phyloP scores from a whole-genome alignment of 2,329 filamentous ascomycete species.

The Xylariaceae sp. region DNA sequence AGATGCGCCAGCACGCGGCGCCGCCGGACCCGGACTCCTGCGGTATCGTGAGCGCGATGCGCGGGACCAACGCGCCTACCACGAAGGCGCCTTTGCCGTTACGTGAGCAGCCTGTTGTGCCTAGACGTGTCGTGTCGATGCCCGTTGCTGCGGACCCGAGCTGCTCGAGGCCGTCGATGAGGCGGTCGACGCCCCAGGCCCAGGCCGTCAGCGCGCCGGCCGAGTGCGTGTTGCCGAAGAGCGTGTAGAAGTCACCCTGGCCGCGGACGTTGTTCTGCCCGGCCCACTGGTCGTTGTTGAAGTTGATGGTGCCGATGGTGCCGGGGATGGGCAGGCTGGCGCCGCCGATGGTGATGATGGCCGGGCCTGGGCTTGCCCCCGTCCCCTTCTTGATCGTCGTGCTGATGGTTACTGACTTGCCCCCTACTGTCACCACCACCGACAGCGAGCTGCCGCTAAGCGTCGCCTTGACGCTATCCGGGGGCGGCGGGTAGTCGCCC shows the following conservation, averaged over 20 bases:
- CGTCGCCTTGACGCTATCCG: conserved; percentile 44
- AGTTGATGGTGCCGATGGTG: conserved; percentile 53
- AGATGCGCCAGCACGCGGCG: conserved; percentile 58
- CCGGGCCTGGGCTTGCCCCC: conserved; percentile 48
- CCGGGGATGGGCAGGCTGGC: conserved; percentile 52
- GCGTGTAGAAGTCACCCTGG: conserved; percentile 54
- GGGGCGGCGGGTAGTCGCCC: conserved; percentile 44
- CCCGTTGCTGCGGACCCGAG: conserved; percentile 41
- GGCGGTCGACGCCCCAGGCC: conserved; percentile 59
- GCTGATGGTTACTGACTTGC: conserved; percentile 44
- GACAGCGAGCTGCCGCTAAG: conserved; percentile 41
- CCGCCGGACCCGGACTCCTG: conserved; percentile 61
- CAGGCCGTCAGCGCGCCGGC: conserved; percentile 58
- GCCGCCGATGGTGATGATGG: conserved; percentile 54
- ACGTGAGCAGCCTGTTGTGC: conserved; percentile 60
- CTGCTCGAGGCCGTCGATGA: conserved; percentile 57
- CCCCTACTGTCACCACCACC: conserved; percentile 43
- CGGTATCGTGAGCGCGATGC: conserved; percentile 57
- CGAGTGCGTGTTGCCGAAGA: conserved; percentile 52
- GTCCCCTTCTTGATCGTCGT: conserved; percentile 43
- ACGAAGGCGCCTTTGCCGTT: conserved; percentile 62
- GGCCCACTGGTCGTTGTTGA: conserved; percentile 56
- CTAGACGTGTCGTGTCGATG: conserved; percentile 49
- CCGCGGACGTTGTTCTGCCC: conserved; percentile 51
- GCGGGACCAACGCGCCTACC: conserved; percentile 54